Conservation (phyloP, 2,329 filamentous ascomycete genomes). For the Furcasterigmium sp. region DNA sequence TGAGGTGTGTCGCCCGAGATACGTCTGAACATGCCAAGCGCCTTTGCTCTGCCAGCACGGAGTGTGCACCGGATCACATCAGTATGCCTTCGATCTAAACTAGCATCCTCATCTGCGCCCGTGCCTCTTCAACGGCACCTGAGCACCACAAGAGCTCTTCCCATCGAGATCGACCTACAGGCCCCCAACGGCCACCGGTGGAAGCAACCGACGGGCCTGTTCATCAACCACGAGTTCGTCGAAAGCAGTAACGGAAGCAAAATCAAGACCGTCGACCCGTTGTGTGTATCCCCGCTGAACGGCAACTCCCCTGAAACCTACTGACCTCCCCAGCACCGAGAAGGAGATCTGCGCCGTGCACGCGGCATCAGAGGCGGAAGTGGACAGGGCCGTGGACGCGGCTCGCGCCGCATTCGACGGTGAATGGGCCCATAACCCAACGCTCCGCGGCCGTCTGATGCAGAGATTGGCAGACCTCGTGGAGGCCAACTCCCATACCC, state of each 20-base stretch:
- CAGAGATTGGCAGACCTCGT: constrained; percentile 65
- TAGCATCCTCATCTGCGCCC: too few relatives aligned
- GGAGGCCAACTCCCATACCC: constrained; percentile 50
- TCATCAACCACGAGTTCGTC: constrained; percentile 80
- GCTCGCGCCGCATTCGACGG: constrained; percentile 65
- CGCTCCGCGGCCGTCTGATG: constrained; percentile 64
- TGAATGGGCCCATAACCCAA: constrained; percentile 41
- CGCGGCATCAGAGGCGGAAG: constrained; percentile 60
- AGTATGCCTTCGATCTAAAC: too few relatives aligned
- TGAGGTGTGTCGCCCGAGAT: too few relatives aligned
- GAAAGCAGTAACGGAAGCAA: constrained; percentile 59
- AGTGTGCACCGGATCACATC: too few relatives aligned
- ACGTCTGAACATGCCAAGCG: too few relatives aligned
- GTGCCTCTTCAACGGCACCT: too few relatives aligned
- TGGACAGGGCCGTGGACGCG: constrained; percentile 64
- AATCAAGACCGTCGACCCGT: constrained; percentile 64
- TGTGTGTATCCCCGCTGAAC: constrained; percentile 37
- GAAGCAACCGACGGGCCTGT: constrained; percentile 68
- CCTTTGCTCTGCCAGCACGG: too few relatives aligned
- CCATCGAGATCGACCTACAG: constrained; percentile 52
- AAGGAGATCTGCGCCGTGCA: constrained; percentile 59
- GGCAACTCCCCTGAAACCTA: not conserved
- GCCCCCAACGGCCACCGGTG: constrained; percentile 73
- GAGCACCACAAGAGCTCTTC: not conserved
- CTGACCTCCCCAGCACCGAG: constrained; percentile 38